These are phyloP conservation scores for Kwoniella sp. DNA, from an alignment of 768 basidiomycete genomes.

Conservation along the genomic window DNA sequence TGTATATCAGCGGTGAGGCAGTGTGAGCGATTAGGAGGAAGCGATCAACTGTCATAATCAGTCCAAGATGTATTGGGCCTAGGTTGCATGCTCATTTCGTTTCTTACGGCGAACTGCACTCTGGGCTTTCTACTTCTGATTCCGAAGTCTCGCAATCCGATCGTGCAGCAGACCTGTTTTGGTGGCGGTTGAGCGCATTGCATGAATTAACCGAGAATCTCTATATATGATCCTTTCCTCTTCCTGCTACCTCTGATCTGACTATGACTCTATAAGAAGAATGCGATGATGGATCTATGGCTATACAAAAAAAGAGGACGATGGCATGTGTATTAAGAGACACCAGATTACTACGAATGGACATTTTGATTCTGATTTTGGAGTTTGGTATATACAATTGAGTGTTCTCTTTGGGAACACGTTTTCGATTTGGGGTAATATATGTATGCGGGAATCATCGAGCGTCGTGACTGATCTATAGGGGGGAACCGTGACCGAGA, in stretches of 20 bases:
- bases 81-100: too few species aligned
- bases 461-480: not conserved
- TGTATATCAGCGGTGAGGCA: too few species aligned
- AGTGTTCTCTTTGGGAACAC: not conserved
- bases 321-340: not conserved
- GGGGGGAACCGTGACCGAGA: not conserved
- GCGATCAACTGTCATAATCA: too few species aligned
- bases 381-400: slow-evolving; percentile 6
- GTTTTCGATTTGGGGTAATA: not conserved
- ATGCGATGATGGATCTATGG: not conserved
- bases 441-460: slow-evolving; percentile 6
- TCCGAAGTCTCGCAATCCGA: too few species aligned
- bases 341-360: not conserved
- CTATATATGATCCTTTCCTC: not conserved
- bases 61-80: too few species aligned
- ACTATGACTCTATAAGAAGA: not conserved
- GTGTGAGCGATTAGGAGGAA: too few species aligned
- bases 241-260: not conserved
- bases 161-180: not conserved
- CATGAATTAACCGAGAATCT: slow-evolving; percentile 4
- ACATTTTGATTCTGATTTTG: not conserved
- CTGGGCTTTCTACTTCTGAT: too few species aligned
- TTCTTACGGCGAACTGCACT: too few species aligned
- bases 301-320: not conserved
- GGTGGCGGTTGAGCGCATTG: slow-evolving; percentile 9